Percentiles rank a stretch among this genome's conserved stretches.
These are phyloP conservation scores for Sparassis latifolia DNA, from an alignment of 1,284 basidiomycete genomes.

Conservation along the genomic window DNA sequence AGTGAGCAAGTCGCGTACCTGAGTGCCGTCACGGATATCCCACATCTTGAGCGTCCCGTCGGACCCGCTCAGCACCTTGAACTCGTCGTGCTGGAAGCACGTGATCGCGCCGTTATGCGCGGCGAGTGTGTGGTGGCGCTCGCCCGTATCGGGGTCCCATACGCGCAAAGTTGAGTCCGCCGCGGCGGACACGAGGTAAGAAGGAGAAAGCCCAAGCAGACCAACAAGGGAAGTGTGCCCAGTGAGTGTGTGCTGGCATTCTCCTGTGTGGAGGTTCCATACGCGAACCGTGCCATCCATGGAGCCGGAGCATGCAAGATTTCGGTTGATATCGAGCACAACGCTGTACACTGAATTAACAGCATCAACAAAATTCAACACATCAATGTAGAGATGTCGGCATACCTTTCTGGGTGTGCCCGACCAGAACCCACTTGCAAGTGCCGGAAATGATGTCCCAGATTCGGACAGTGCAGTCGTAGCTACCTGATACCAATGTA, in stretches of 20 bases:
- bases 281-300: constrained; percentile 95
- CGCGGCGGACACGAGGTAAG: constrained; percentile 86
- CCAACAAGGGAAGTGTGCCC: constrained; percentile 90
- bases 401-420: constrained; percentile 88
- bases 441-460: constrained; percentile 92
- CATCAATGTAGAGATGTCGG: constrained; percentile 1
- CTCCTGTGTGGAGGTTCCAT: constrained; percentile 81
- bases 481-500: constrained; percentile 90
- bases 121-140: constrained; percentile 72
- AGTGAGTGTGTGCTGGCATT: constrained; percentile 72
- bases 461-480: constrained; percentile 88
- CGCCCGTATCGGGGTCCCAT: constrained; percentile 84
- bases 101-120: constrained; percentile 93
- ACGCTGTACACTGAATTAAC: constrained; percentile 75
- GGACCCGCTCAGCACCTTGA: constrained; percentile 89
- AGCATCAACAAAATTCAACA: neutral
- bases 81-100: constrained; percentile 96
- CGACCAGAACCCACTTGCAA: constrained; percentile 74
- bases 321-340: constrained; percentile 77
- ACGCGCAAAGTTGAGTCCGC: constrained; percentile 90
- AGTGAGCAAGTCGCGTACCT: constrained; percentile 80
- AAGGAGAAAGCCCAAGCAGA: constrained; percentile 80
- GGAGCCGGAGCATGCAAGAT: constrained; percentile 89
- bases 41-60: constrained; percentile 97
- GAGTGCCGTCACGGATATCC: constrained; percentile 82